Conservation (phyloP, 495 filamentous ascomycete genomes). For the Podospora anserina region DNA sequence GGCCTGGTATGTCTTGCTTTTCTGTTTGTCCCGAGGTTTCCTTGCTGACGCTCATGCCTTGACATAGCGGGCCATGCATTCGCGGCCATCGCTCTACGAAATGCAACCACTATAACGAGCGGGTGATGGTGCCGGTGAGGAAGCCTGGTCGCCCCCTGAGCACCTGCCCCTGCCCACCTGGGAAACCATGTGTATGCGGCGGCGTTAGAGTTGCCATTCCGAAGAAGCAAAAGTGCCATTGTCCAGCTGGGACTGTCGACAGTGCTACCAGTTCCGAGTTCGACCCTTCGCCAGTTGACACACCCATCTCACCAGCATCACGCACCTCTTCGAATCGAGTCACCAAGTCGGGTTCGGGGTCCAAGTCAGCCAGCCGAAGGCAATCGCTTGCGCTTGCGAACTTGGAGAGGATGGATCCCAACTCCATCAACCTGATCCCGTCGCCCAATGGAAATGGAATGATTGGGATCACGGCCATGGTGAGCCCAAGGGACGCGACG, state of each 20-base stretch:
- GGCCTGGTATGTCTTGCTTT: conserved; percentile 50
- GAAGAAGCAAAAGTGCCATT: conserved; percentile 48
- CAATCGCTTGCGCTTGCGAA: conserved; percentile 43
- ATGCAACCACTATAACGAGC: conserved; percentile 69
- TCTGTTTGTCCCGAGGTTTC: conserved; percentile 8
- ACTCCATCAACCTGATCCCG: conserved; percentile 38
- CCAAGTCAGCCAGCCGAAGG: conserved; percentile 37
- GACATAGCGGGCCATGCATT: conserved; percentile 71
- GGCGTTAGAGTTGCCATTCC: conserved; percentile 54
- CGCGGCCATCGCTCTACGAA: conserved; percentile 82
- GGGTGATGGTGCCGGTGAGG: conserved; percentile 73
- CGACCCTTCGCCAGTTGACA: conserved; percentile 27
- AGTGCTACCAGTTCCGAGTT: conserved; percentile 5
- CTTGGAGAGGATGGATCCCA: conserved; percentile 46
- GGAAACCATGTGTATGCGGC: conserved; percentile 49
- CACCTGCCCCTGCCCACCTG: conserved; percentile 69
- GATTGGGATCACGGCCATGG: conserved; percentile 16
- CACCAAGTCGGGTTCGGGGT: conserved; percentile 33
- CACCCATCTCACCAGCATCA: conserved; percentile 36
- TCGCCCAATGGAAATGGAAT: conserved; percentile 18
- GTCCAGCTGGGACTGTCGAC: conserved; percentile 25
- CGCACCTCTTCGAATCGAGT: conserved; percentile 38
- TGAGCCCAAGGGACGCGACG: conserved; percentile 8
- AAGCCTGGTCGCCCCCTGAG: conserved; percentile 77
- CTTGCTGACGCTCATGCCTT: conserved; percentile 24